Evolutionary conservation across 768 basidiomycete genomes (phyloP).

Genomic region (Boletus rubroflammeus): DNA sequence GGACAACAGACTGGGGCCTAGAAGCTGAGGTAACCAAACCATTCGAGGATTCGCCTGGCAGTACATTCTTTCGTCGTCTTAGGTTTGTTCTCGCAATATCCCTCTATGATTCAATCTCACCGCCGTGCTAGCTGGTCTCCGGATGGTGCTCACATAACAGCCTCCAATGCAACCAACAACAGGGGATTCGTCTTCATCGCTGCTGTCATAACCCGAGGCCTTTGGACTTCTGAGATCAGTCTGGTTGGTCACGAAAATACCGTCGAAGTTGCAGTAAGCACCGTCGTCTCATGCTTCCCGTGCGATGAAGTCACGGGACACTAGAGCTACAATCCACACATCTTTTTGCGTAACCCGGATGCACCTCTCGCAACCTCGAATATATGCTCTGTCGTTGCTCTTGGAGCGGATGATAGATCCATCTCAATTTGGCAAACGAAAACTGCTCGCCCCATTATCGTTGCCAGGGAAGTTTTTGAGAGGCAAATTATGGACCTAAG

Average conservation of each 20-base stretch:
- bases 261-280: conserved; percentile 85
- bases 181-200: conserved; percentile 97
- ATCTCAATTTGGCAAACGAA: conserved; percentile 98
- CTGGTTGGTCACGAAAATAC: conserved; percentile 97
- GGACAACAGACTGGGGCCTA: conserved; percentile 86
- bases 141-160: conserved; percentile 97
- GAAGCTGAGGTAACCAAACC: conserved; percentile 85
- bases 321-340: conserved; percentile 81
- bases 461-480: conserved; percentile 92
- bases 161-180: conserved; percentile 95
- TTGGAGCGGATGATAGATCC: conserved; percentile 90
- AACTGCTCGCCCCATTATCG: conserved; percentile 83
- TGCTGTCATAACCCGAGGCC: conserved; percentile 84
- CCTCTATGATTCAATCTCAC: neutral
- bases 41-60: conserved; percentile 90
- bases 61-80: conserved; percentile 88
- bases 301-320: conserved; percentile 4
- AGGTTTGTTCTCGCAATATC: conserved; percentile 46
- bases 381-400: conserved; percentile 87
- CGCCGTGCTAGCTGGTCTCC: conserved; percentile 81
- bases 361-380: conserved; percentile 71
- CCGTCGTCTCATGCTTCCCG: neutral
- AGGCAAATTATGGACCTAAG: conserved; percentile 92
- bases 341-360: conserved; percentile 77
- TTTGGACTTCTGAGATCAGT: conserved; percentile 90